Evolutionary conservation across 257 asterid species (phyloP), one percentile per base, ranked within the genome.

Genomic region (Penstemon davidsonii): DNA sequence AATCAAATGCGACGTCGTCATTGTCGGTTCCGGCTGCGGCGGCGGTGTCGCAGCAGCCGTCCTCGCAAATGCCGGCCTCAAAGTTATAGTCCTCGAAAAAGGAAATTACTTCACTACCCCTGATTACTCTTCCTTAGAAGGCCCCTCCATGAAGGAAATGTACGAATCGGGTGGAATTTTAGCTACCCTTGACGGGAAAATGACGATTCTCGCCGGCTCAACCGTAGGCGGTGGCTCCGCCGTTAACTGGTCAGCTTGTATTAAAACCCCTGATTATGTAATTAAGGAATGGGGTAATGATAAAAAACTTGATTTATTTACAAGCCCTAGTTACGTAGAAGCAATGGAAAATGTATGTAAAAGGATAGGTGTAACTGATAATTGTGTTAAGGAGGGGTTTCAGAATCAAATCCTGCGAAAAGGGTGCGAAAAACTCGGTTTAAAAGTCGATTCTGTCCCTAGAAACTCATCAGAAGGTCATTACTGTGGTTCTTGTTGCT

Each of bases 141-240:
- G 98, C 1, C 97, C 96, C 0, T 90, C 98, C 2, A 75, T 81
- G 87, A 39, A 42, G 8, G 84, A 83, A 62, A 73, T 92, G 12
- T 86, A 88, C 18, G 96, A 86, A 72, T 64, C 87, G 4, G 92
- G 96, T 15, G 98, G 97, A 7, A 38, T 92, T 25, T 67, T 90
- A 1, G 3, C 97, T 3, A 78, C 95, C 6, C 68, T 81, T 39
- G 95, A 92, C 62, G 96, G 90, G 47, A 90, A 86, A 58, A 41
- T 81, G 40, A 81, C 78, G 84, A 25, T 90, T 52, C 56, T 81
- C 50, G 96, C 97, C 3, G 98, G 97, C 9, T 90, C 97, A 8
- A 86, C 96, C 3, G 97, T 92, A 12, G 98, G 98, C n/a, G 97
- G 98, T 4, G 98, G 98, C 70, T 83, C 98, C 0, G 93, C 98